Conservation (phyloP, 768 basidiomycete genomes). For the Lyophyllum decastes region DNA sequence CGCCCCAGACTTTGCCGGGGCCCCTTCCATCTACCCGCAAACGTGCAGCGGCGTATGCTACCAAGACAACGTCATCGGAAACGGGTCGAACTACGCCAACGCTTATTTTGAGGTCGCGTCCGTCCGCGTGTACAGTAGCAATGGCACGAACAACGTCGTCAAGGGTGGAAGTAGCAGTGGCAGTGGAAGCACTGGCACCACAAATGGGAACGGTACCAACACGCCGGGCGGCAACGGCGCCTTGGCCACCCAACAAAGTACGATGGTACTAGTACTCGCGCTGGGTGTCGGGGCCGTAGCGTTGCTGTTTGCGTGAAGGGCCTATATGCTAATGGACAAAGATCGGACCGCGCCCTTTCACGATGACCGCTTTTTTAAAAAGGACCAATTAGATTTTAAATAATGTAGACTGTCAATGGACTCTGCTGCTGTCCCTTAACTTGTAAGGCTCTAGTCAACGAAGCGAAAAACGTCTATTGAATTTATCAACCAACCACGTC, state of each 20-base stretch:
- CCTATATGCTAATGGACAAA: neutral
- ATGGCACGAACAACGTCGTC: constrained; percentile 28
- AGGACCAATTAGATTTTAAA: too few species aligned
- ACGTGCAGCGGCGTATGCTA: constrained; percentile 74
- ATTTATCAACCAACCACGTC: neutral
- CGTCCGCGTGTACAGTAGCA: constrained; percentile 48
- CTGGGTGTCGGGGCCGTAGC: neutral
- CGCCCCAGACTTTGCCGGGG: constrained; percentile 49
- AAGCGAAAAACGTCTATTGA: too few species aligned
- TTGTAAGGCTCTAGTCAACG: too few species aligned
- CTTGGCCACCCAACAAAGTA: neutral
- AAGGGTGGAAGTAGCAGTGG: constrained; percentile 6
- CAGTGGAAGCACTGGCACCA: neutral
- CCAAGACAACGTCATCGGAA: constrained; percentile 66
- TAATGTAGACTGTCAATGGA: neutral
- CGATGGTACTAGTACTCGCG: neutral
- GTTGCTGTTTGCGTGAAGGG: neutral
- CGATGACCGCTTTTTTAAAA: neutral
- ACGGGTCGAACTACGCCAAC: constrained; percentile 58
- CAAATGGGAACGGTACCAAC: constrained; percentile 3
- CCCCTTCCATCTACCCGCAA: constrained; percentile 49
- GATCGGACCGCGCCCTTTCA: neutral
- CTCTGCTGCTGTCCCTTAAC: neutral
- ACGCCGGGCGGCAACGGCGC: constrained; percentile 1
- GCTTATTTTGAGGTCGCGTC: constrained; percentile 76